Evolutionary conservation across 164 flowering plant genomes (phyloP), one percentile per base, ranked within the genome.

Genomic region (Vitis cinerea): DNA sequence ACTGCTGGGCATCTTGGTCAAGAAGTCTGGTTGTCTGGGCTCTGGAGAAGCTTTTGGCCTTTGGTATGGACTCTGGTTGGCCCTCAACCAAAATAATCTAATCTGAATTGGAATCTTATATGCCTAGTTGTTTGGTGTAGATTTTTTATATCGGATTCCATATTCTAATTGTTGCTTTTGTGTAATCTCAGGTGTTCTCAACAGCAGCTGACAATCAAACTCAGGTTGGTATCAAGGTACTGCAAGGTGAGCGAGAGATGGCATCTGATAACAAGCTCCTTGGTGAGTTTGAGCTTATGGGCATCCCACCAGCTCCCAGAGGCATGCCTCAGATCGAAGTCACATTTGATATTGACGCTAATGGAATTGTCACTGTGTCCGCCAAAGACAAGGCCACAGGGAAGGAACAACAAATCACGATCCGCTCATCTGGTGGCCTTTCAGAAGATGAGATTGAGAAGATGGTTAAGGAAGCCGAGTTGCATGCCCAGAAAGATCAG

Each of bases 131-230:
- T 7, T 59, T 56, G 8, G 62, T 31, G 6, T 31, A 3, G 3
- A 4, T 66, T 50, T 55, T 1, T 48, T 50, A 13, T 17, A 61
- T 72, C 50, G 13, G 11, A 13, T 9, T 29, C 10, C 47, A 17
- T 44, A 9, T 47, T 17, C 55, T 72, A 16, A 71, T 48, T 66
- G 12, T 10, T 16, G 51, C 47, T 62, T 4, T 27, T 47, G 4
- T 30, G 15, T 61, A 23, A 23, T 73, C 51, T n/a, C 87, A 91
- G 91, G 88, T 84, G 12, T 91, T 91, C 83, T 91, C 97, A 3
- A 91, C 97, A 1, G 97, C 94, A 29, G 92, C 94, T 48, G 97
- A 91, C 70, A 90, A 90, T 64, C 92, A 90, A 75, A 90, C 92
- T 53, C 91, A 87, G 55, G 93, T 89, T 48, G 90, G 90, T 11